These are phyloP conservation scores for Aphanomyces astaci DNA, from an alignment of 352 stramenopile species.

Conservation along the genomic window DNA sequence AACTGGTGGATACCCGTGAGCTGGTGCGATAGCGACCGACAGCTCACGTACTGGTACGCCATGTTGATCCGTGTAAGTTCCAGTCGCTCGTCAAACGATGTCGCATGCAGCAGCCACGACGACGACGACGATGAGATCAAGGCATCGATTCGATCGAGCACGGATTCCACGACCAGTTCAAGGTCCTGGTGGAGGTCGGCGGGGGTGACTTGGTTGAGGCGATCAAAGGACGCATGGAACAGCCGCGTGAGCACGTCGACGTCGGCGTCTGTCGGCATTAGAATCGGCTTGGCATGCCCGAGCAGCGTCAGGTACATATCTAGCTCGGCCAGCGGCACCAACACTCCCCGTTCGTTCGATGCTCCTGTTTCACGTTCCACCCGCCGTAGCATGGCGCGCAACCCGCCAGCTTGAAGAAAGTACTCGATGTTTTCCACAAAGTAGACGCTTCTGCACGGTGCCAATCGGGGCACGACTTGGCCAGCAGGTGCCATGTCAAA, in stretches of 20 bases:
- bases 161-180: constrained; percentile 67
- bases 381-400: constrained; percentile 60
- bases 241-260: constrained; percentile 58
- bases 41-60: constrained; percentile 83
- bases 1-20: constrained; percentile 62
- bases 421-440: constrained; percentile 79
- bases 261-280: constrained; percentile 27
- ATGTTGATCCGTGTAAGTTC: constrained; percentile 79
- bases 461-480: constrained; percentile 31
- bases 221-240: constrained; percentile 56
- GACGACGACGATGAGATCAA: constrained; percentile 36
- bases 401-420: constrained; percentile 76
- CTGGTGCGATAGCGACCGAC: constrained; percentile 65
- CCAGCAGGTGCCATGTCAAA: constrained; percentile 26
- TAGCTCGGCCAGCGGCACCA: constrained; percentile 46
- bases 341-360: background rate
- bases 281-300: constrained; percentile 61
- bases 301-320: constrained; percentile 61
- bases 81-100: constrained; percentile 59
- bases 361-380: constrained; percentile 31
- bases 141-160: constrained; percentile 55
- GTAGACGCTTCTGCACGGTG: constrained; percentile 64
- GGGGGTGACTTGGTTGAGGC: constrained; percentile 51
- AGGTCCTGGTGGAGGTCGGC: constrained; percentile 78
- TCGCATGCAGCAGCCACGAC: constrained; percentile 26